phyloP scores from a whole-genome alignment of 2,329 filamentous ascomycete species.

The Calonectria hawksworthii region DNA sequence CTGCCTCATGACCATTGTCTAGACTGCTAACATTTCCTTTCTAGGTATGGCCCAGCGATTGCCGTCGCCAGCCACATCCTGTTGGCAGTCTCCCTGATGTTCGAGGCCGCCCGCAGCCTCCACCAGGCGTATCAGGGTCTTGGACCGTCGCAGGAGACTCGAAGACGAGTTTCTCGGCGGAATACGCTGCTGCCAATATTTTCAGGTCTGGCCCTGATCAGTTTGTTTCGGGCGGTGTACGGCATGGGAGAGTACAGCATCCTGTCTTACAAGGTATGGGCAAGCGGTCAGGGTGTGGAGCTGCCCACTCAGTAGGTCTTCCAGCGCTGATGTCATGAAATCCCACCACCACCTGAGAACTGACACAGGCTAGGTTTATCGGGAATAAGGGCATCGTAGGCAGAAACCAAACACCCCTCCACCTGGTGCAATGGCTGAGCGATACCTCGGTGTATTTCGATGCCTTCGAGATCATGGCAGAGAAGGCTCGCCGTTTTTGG shows the following conservation, averaged over 20 bases:
- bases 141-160: slow-evolving; percentile 53
- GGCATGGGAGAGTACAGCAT: slow-evolving; percentile 59
- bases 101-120: slow-evolving; percentile 41
- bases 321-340: neutral
- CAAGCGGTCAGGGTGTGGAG: slow-evolving; percentile 54
- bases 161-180: slow-evolving; percentile 47
- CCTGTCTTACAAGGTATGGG: slow-evolving; percentile 66
- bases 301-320: slow-evolving; percentile 52
- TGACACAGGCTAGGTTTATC: slow-evolving; percentile 37
- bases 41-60: slow-evolving; percentile 34
- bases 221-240: slow-evolving; percentile 59
- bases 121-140: slow-evolving; percentile 44
- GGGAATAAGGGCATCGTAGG: slow-evolving; percentile 53
- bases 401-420: slow-evolving; percentile 47
- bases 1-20: neutral
- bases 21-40: neutral
- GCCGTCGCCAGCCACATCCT: slow-evolving; percentile 39
- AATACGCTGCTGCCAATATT: slow-evolving; percentile 54
- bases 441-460: slow-evolving; percentile 67
- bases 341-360: neutral
- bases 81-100: slow-evolving; percentile 32
- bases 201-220: slow-evolving; percentile 59
- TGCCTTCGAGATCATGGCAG: slow-evolving; percentile 67
- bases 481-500: slow-evolving; percentile 69
- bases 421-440: slow-evolving; percentile 66